Base-by-base conservation (phyloP, 2,329 filamentous ascomycete genomes). In the Cercospora citrullina region DNA sequence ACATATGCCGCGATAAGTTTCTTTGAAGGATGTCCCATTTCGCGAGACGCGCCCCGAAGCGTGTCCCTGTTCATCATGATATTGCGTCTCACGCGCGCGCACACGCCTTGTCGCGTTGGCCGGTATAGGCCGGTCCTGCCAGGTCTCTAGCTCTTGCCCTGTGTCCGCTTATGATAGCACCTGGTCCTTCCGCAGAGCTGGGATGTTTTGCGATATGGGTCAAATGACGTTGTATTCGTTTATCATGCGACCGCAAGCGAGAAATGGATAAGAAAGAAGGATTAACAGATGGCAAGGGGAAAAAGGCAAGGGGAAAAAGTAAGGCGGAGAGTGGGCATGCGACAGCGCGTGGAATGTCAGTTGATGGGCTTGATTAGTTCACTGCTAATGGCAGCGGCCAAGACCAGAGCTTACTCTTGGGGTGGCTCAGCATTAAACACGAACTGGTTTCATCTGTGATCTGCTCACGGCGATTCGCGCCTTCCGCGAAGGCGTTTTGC, bases 1-100 rank as follows among this genome's bases (percentile, higher is more conserved):
- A 89, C 80, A 77, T 94, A 94, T 4, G 90, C 91, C 9, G 87
- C 75, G 51, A 90, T 77, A 48, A 93, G 79, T 42, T 64, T 68
- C 26, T 71, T 71, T 12, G 66, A 66, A 16, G 69, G 60, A 18
- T 63, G 36, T 10, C 69, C 67, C 63, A 71, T 64, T 18, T 67
- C 63, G 58, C 61, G 66, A 0, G 64, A 59, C 10, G 70, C 67
- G 28, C 58, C 67, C 12, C 67, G 62, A 31, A 71, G 63, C 33
- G 67, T 42, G 23, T 60, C 65, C 21, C 55, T 57, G 67, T 58
- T 63, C 31, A 57, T 64, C 16, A 60, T 39, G 21, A 33, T 39
- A 36, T 10, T 45, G 65, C 23, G 16, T 39, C 26, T 21, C 31
- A 23, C 60, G 36, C 33, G 18, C 16, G 21, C 31, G 60, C 39